phyloP scores from a whole-genome alignment of 2,329 filamentous ascomycete genomes.

The Lachnellula willkommii region DNA sequence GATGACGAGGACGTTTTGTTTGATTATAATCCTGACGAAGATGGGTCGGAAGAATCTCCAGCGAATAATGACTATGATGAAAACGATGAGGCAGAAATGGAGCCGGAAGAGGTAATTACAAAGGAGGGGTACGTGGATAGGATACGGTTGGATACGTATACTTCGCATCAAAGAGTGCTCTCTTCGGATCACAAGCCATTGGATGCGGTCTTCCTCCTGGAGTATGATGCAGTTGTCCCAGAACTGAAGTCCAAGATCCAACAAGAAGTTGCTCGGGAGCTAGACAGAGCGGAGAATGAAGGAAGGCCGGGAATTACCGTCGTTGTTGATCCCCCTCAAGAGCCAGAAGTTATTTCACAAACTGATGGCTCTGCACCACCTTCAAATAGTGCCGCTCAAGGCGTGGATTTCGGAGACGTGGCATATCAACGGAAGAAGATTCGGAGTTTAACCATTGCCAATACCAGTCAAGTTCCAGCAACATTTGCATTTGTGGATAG shows the following conservation, averaged over 20 bases:
- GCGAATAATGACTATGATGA: constrained; percentile 44
- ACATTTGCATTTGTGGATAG: constrained; percentile 75
- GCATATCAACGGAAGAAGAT: constrained; percentile 61
- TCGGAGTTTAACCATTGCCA: constrained; percentile 76
- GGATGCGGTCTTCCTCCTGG: constrained; percentile 73
- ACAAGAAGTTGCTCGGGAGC: constrained; percentile 77
- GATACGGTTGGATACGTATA: constrained; percentile 62
- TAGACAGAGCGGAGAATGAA: constrained; percentile 91
- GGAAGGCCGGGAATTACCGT: constrained; percentile 75
- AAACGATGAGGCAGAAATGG: constrained; percentile 39
- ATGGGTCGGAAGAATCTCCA: constrained; percentile 49
- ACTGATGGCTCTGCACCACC: constrained; percentile 9
- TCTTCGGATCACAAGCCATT: constrained; percentile 97
- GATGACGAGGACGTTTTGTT: constrained; percentile 82
- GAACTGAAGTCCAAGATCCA: constrained; percentile 79
- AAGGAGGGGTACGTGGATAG: constrained; percentile 53
- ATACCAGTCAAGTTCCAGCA: constrained; percentile 79
- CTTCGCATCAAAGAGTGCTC: constrained; percentile 80
- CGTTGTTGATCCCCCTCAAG: constrained; percentile 62
- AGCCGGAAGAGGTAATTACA: constrained; percentile 46
- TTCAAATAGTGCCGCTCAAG: constrained; percentile 37
- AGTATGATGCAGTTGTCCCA: constrained; percentile 81
- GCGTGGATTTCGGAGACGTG: constrained; percentile 74
- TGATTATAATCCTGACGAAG: constrained; percentile 81
- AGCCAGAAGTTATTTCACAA: constrained; percentile 26